Evolutionary conservation across 129 eudicot species (phyloP), one percentile per base, ranked within the genome.

Genomic region (Dittrichia graveolens): DNA sequence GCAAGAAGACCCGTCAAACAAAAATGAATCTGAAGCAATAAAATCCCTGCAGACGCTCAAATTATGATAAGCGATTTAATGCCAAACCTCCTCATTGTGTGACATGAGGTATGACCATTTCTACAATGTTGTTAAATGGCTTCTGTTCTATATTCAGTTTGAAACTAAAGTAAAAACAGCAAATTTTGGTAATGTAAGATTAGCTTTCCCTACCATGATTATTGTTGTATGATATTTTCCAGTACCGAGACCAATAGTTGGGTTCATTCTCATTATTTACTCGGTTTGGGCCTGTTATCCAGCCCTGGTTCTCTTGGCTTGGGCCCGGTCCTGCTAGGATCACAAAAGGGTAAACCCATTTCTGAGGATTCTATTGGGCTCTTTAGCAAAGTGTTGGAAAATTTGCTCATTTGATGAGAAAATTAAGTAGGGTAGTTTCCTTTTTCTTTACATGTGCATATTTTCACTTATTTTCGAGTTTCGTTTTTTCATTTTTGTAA

Each of bases 11-110:
- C 9, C 48, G 0, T 4, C 2, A 44, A 44, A 44, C 10, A 7
- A 6, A 7, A 1, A 44, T 3, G 88, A 80, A 59, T 75, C 85
- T 5, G 81, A 80, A 37, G 84, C 85, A 5, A 53, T 81, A 50
- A 74, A 74, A 69, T 49, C 82, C 63, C 74, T 86, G 71, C 90
- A 89, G 41, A 79, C 79, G 67, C 92, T 89, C 45, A 73, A 86
- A 75, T 58, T 89, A 44, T 89, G 67, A 70, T n/a, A 16, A 43
- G 52, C 18, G 8, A 49, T 11, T 53, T 64, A 60, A 64, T 56
- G 75, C 40, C 46, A 34, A 41, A 37, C 52, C 57, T 74, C 31
- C 15, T 52, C 47, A 39, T 59, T 63, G 42, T 63, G n/a, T 54
- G 67, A 40, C 1, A 4, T 14, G 69, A 75, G 60, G 72, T 24